phyloP scores from a whole-genome alignment of 2,329 filamentous ascomycete species.

The Cercospora sp. region DNA sequence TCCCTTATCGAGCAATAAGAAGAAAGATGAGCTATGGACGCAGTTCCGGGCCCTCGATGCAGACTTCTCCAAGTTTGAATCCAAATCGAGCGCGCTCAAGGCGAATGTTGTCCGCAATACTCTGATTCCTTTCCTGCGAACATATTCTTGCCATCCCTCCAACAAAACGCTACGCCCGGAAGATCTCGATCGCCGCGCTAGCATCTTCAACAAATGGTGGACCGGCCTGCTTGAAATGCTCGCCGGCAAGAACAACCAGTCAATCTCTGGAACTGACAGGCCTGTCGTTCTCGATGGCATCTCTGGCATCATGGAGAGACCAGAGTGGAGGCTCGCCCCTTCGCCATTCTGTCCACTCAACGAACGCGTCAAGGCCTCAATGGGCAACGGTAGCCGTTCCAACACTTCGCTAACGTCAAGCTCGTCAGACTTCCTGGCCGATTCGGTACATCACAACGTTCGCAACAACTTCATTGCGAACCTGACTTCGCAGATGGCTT shows the following conservation, averaged over 20 bases:
- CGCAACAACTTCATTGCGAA: conserved; percentile 84
- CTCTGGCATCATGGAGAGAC: conserved; percentile 79
- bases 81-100: conserved; percentile 71
- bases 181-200: conserved; percentile 76
- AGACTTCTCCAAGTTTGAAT: conserved; percentile 71
- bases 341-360: conserved; percentile 64
- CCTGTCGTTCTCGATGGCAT: conserved; percentile 77
- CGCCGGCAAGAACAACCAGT: conserved; percentile 70
- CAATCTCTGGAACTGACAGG: conserved; percentile 79
- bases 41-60: conserved; percentile 67
- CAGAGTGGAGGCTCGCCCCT: conserved; percentile 79
- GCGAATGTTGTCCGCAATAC: conserved; percentile 71
- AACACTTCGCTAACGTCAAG: conserved; percentile 56
- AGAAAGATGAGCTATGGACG: conserved; percentile 69
- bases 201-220: conserved; percentile 91
- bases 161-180: conserved; percentile 68
- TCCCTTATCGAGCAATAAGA: conserved; percentile 44
- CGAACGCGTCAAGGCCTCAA: conserved; percentile 52
- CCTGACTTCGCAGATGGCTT: conserved; percentile 76
- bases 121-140: conserved; percentile 74
- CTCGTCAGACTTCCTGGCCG: conserved; percentile 66
- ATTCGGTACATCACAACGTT: conserved; percentile 84
- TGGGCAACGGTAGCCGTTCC: conserved; percentile 52
- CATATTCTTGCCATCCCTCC: conserved; percentile 67
- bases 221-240: conserved; percentile 77